Evolutionary conservation across 139 green algal genomes (phyloP), one percentile per base, ranked within the genome.

Genomic region (Coccomyxa sp.): DNA sequence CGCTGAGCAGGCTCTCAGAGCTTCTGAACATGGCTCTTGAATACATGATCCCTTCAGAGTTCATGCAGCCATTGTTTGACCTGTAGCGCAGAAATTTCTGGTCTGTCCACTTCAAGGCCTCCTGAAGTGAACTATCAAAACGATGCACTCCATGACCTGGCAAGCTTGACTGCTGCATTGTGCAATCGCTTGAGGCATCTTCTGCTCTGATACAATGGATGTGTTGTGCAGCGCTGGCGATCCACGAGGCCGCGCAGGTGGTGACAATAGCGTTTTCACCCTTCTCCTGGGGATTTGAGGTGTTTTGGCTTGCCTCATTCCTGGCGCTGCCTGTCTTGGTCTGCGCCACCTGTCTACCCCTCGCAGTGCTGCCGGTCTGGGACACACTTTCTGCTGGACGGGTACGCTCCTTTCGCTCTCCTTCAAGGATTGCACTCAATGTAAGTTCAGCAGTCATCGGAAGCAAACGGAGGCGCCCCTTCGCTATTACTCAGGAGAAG

Each of bases 221-320:
- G 63, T 71, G 30, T 81, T 27, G 15, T 84, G 81, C 81, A 84
- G 81, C 71, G 38, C 0, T 84, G 21, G n/a, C 58, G 15, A 15
- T 79, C n/a, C 57, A 71, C 21, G 71, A 84, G 58, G 74, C 74
- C 10, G 23, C 60, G 25, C 31, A 71, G 16, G 80, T 15, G 10
- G 32, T 23, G 11, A 81, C 81, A 13, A 27, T 84, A 57, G 74
- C 78, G 10, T 75, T 74, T 18, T 74, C 58, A 11, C 82, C 82
- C 13, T 85, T 82, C 82, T 45, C 76, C 31, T 82, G 76, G 82
- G 67, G 51, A n/a, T 82, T 82, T 57, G 31, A 85, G 31, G 77
- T 85, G 58, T 31, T 82, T 28, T 85, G 82, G 82, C 25, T 85
- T 3, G 28, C 77, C 75, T 82, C 80, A 75, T 85, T 79, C 75